Evolutionary conservation across 2,329 filamentous ascomycete species (phyloP).

Genomic region (Clathrospora elynae): DNA sequence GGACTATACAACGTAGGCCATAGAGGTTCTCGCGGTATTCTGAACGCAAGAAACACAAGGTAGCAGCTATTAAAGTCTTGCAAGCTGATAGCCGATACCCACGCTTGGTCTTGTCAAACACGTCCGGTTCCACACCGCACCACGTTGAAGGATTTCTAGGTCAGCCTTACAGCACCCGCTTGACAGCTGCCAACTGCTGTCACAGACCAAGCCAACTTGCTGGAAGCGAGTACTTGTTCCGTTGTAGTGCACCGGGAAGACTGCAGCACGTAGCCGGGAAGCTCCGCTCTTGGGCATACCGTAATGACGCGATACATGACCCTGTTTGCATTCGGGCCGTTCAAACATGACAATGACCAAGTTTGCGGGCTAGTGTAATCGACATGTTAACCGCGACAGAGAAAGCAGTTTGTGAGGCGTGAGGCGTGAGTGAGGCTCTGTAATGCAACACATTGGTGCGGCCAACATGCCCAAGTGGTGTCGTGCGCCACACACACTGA

Average conservation of each 20-base stretch:
- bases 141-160: no score
- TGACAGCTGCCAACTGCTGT: slow-evolving; percentile 1
- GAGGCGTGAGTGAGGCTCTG: slow-evolving; percentile 11
- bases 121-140: not conserved
- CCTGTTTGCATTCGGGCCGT: slow-evolving; percentile 4
- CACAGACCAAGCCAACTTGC: slow-evolving; percentile 9
- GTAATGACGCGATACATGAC: slow-evolving; percentile 9
- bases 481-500: not conserved
- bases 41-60: no score
- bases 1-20: no score
- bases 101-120: not conserved
- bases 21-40: no score
- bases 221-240: no score
- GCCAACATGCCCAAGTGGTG: not conserved
- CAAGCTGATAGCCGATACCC: not conserved
- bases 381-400: slow-evolving; percentile 5
- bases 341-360: slow-evolving; percentile 1
- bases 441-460: not conserved
- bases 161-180: not conserved
- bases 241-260: no score
- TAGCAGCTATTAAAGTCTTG: no score
- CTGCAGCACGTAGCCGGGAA: slow-evolving; percentile 7
- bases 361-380: slow-evolving; percentile 7
- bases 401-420: not conserved
- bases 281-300: not conserved